Conservation (phyloP, 202 grass and related monocot genomes). For the Setaria viridis region DNA sequence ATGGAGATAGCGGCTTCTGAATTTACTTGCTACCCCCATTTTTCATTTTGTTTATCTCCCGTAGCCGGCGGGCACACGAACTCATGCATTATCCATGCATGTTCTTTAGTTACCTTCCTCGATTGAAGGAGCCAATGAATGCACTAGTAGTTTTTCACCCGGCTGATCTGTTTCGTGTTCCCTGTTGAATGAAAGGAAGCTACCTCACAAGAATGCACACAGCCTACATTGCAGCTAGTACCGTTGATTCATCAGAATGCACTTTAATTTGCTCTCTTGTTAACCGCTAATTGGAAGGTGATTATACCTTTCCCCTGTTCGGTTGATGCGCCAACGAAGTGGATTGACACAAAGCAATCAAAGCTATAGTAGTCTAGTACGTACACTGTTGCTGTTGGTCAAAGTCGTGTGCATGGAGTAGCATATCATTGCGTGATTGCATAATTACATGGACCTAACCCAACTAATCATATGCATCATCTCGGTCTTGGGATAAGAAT, state of each 20-base stretch:
- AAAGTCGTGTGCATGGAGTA: conserved; percentile 22
- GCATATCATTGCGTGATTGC: conserved; percentile 33
- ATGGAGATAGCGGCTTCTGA: neutral
- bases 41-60: neutral
- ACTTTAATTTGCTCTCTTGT: neutral
- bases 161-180: neutral
- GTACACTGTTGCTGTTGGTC: conserved; percentile 24
- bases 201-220: neutral
- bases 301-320: conserved; percentile 8
- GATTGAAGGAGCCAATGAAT: conserved; percentile 14
- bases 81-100: neutral
- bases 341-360: neutral
- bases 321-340: conserved; percentile 28
- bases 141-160: neutral
- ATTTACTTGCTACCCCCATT: neutral
- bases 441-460: conserved; percentile 54
- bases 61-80: neutral
- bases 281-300: conserved; percentile 16
- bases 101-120: neutral
- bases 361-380: neutral
- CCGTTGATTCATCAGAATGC: neutral
- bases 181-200: neutral
- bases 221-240: neutral
- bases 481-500: neutral
- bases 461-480: conserved; percentile 23